These are phyloP conservation scores for Aspergillus amoenus DNA, from an alignment of 2,329 filamentous ascomycete species.

Conservation along the genomic window DNA sequence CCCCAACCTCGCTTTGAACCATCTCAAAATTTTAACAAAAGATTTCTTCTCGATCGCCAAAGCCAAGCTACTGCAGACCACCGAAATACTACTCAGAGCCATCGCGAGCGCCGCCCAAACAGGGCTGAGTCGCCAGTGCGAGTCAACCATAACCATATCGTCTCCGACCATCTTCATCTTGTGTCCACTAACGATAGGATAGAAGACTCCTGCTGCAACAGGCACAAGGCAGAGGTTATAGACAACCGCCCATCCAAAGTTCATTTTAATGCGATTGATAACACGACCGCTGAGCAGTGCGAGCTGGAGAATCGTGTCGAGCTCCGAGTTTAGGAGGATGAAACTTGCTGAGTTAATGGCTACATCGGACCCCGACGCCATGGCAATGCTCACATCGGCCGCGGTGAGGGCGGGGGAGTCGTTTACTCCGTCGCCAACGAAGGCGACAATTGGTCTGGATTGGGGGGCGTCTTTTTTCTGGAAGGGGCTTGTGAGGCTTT, in stretches of 20 bases:
- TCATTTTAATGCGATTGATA: conserved; percentile 76
- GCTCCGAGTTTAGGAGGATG: conserved; percentile 71
- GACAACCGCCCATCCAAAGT: conserved; percentile 80
- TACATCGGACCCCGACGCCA: conserved; percentile 78
- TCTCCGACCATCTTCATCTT: conserved; percentile 29
- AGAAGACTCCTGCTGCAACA: conserved; percentile 77
- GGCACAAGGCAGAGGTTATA: conserved; percentile 80
- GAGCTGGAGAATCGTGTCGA: conserved; percentile 70
- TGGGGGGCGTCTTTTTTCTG: conserved; percentile 30
- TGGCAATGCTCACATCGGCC: conserved; percentile 79
- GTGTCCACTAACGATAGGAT: conserved; percentile 53
- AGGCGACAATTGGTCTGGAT: conserved; percentile 64
- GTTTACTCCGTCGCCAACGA: conserved; percentile 86
- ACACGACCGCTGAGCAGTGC: conserved; percentile 69
- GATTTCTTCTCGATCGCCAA: conserved; percentile 54
- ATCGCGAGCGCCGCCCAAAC: conserved; percentile 87
- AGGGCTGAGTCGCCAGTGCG: conserved; percentile 49
- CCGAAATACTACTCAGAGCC: conserved; percentile 87
- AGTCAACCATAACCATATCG: conserved; percentile 33
- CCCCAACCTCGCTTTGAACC: background rate
- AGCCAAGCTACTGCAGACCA: conserved; percentile 77
- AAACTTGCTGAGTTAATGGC: conserved; percentile 80
- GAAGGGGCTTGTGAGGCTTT: background rate
- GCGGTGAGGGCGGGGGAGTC: conserved; percentile 78
- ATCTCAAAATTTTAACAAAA: conserved; percentile 16